phyloP scores from a whole-genome alignment of 371 early-diverging fungal genomes.

The Mortierella polycephala region DNA sequence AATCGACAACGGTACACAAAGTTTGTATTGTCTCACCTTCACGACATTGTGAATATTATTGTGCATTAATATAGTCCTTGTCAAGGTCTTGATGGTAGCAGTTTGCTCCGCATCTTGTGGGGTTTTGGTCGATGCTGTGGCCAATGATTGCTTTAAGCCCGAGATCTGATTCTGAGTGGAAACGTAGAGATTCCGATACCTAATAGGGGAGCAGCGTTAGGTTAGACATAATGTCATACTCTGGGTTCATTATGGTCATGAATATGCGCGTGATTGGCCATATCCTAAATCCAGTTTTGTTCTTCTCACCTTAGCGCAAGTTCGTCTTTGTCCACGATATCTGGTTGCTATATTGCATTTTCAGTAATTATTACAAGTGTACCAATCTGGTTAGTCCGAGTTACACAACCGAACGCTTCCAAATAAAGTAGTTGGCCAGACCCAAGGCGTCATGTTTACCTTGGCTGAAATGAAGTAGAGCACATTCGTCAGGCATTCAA shows the following conservation, averaged over 20 bases:
- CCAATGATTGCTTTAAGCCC: conserved; percentile 12
- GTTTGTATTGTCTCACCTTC: conserved; percentile 8
- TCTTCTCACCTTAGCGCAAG: conserved; percentile 31
- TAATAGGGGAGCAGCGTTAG: background rate
- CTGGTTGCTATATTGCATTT: conserved; percentile 25
- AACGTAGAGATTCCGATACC: conserved; percentile 37
- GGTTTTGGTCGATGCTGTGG: conserved; percentile 5
- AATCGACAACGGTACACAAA: too few species aligned
- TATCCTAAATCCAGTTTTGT: background rate
- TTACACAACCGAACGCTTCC: background rate
- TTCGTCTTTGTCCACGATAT: conserved; percentile 23
- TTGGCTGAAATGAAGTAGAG: conserved; percentile 18
- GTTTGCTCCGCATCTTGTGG: conserved; percentile 8
- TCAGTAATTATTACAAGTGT: background rate
- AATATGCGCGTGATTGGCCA: background rate
- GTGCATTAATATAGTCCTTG: conserved; percentile 8
- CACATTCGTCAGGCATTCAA: conserved; percentile 31
- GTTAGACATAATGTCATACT: too few species aligned
- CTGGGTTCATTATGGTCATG: background rate
- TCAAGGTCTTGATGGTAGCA: conserved; percentile 11
- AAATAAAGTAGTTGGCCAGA: background rate
- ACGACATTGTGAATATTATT: conserved; percentile 22
- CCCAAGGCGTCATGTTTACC: conserved; percentile 20
- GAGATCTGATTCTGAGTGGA: conserved; percentile 30
- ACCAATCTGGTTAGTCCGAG: conserved; percentile 8